Conservation (phyloP, 257 asterid genomes). For the Echium plantagineum region DNA sequence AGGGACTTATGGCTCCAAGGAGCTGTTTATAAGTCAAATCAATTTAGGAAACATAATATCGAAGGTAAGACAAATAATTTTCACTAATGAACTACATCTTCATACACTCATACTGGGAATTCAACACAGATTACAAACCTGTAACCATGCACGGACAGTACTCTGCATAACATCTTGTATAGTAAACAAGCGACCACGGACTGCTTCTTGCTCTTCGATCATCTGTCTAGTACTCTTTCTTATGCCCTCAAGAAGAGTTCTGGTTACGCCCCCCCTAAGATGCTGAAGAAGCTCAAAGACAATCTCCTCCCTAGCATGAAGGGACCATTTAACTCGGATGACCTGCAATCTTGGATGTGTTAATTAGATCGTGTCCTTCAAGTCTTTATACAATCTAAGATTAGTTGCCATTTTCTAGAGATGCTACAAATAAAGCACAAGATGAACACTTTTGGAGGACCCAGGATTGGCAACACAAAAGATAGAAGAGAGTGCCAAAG, state of each 20-base stretch:
- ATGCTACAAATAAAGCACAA: background rate
- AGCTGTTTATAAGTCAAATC: background rate
- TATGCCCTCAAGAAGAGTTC: conserved; percentile 54
- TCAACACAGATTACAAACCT: conserved; percentile 33
- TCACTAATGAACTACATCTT: background rate
- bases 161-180: conserved; percentile 99
- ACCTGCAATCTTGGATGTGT: conserved; percentile 33
- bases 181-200: conserved; percentile 90
- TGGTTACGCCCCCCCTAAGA: conserved; percentile 61
- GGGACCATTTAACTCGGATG: conserved; percentile 92
- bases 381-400: background rate
- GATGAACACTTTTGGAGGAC: background rate
- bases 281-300: conserved; percentile 91
- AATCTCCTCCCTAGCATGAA: conserved; percentile 96
- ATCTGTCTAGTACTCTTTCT: conserved; percentile 76
- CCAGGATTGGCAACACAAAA: too few relatives aligned
- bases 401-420: background rate
- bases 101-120: background rate
- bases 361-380: background rate
- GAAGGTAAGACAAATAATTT: background rate
- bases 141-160: conserved; percentile 87
- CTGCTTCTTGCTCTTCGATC: conserved; percentile 99
- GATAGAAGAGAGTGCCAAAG: background rate
- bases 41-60: background rate
- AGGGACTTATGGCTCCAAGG: background rate